Evolutionary conservation across 352 stramenopile genomes (phyloP).

Genomic region (Elongisporangium senticosum): DNA sequence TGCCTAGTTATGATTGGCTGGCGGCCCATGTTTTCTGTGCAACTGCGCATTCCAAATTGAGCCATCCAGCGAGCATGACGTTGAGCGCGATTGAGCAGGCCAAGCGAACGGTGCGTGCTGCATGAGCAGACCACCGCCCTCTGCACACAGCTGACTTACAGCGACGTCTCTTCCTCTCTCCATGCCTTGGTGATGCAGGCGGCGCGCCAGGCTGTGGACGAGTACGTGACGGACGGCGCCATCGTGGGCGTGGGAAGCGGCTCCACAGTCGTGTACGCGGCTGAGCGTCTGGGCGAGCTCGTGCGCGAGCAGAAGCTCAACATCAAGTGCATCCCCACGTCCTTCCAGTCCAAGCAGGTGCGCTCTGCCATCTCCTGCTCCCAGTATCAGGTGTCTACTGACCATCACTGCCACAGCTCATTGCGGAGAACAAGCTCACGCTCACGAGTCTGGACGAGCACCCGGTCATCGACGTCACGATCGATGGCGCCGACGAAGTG

Average conservation of each 20-base stretch:
- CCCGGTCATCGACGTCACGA: constrained; percentile 95
- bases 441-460: constrained; percentile 78
- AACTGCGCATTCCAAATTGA: constrained; percentile 2
- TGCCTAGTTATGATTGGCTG: neutral
- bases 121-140: neutral
- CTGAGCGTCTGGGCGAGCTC: constrained; percentile 93
- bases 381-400: constrained; percentile 42
- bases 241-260: constrained; percentile 97
- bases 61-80: constrained; percentile 10
- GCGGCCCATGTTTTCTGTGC: neutral
- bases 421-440: constrained; percentile 69
- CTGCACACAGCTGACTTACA: neutral
- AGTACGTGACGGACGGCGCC: constrained; percentile 92
- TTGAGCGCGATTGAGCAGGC: constrained; percentile 63
- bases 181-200: constrained; percentile 31
- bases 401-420: constrained; percentile 50
- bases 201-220: constrained; percentile 85
- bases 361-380: neutral
- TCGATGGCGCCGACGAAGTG: constrained; percentile 98
- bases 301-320: constrained; percentile 89
- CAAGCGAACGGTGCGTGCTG: constrained; percentile 53
- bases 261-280: constrained; percentile 97
- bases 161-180: neutral
- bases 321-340: constrained; percentile 97
- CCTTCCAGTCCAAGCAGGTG: constrained; percentile 94